These are phyloP conservation scores for Moniliella sp. DNA, from an alignment of 1,284 basidiomycete species.

Conservation along the genomic window DNA sequence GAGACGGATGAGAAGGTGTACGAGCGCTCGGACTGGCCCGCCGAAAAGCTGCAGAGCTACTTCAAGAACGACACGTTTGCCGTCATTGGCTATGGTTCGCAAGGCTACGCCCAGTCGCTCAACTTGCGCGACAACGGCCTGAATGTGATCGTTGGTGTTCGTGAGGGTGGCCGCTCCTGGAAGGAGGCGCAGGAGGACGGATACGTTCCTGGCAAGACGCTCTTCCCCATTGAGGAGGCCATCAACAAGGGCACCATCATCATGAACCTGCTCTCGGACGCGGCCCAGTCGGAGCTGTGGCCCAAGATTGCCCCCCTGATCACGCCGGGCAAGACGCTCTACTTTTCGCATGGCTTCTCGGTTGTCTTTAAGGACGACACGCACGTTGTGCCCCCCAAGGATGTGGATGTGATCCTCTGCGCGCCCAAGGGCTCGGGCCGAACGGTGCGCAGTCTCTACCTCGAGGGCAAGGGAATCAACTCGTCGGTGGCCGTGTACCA, in stretches of 20 bases:
- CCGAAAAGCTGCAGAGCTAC: slow-evolving; percentile 76
- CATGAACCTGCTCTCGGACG: slow-evolving; percentile 98
- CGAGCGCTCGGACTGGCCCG: slow-evolving; percentile 92
- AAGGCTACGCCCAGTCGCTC: slow-evolving; percentile 87
- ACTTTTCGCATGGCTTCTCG: slow-evolving; percentile 98
- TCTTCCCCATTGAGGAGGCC: slow-evolving; percentile 95
- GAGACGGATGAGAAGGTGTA: slow-evolving; percentile 69
- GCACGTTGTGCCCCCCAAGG: slow-evolving; percentile 65
- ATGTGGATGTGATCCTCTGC: slow-evolving; percentile 95
- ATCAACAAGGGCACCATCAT: slow-evolving; percentile 87
- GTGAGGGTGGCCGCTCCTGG: slow-evolving; percentile 88
- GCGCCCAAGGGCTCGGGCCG: slow-evolving; percentile 96
- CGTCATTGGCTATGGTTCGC: slow-evolving; percentile 72
- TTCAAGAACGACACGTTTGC: slow-evolving; percentile 99
- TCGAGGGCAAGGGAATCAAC: slow-evolving; percentile 96
- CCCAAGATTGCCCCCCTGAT: slow-evolving; percentile 57
- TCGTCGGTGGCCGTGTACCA: slow-evolving; percentile 61
- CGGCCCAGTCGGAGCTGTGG: slow-evolving; percentile 91
- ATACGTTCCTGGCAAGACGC: slow-evolving; percentile 91
- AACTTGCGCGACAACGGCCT: slow-evolving; percentile 91
- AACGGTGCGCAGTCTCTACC: slow-evolving; percentile 96
- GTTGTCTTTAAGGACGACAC: slow-evolving; percentile 96
- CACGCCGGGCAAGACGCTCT: slow-evolving; percentile 95
- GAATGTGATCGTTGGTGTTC: slow-evolving; percentile 97
- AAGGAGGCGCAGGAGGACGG: slow-evolving; percentile 83